These are phyloP conservation scores for Xanthoconium separans DNA, from an alignment of 1,284 basidiomycete species.

Conservation along the genomic window DNA sequence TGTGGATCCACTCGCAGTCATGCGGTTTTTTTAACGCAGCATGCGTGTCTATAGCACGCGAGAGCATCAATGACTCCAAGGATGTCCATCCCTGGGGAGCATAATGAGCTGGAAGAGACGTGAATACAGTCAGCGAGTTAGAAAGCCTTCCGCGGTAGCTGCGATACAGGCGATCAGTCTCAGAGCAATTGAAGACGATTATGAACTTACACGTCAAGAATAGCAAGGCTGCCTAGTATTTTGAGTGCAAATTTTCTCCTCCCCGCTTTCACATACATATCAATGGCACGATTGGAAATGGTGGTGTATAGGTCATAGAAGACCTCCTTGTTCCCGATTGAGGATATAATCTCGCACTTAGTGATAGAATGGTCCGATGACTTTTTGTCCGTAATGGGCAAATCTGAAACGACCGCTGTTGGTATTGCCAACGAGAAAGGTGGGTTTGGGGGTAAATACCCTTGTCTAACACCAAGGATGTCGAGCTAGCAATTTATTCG, in stretches of 20 bases:
- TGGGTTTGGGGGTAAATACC: slow-evolving; percentile 67
- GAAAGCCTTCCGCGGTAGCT: slow-evolving; percentile 67
- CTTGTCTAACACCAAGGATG: slow-evolving; percentile 69
- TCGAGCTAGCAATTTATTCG: slow-evolving; percentile 60
- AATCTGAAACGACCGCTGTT: slow-evolving; percentile 15
- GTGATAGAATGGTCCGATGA: slow-evolving; percentile 47
- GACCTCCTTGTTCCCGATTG: slow-evolving; percentile 53
- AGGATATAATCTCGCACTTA: slow-evolving; percentile 62
- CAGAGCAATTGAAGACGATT: slow-evolving; percentile 7
- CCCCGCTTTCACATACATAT: slow-evolving; percentile 77
- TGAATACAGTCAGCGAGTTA: slow-evolving; percentile 66
- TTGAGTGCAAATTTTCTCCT: slow-evolving; percentile 83
- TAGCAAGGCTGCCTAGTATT: slow-evolving; percentile 81
- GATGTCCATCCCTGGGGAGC: slow-evolving; percentile 75
- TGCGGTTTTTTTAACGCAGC: slow-evolving; percentile 48
- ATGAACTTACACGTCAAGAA: slow-evolving; percentile 74
- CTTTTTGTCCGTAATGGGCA: slow-evolving; percentile 21
- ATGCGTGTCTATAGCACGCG: slow-evolving; percentile 67
- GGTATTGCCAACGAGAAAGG: slow-evolving; percentile 64
- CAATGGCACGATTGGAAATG: slow-evolving; percentile 78
- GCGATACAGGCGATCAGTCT: slow-evolving; percentile 15
- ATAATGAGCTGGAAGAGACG: slow-evolving; percentile 80
- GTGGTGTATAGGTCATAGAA: slow-evolving; percentile 77
- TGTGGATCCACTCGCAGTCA: slow-evolving; percentile 74
- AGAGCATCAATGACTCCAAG: slow-evolving; percentile 75